Evolutionary conservation across 2,329 filamentous ascomycete genomes (phyloP).

Genomic region (Sclerotinia glacialis): DNA sequence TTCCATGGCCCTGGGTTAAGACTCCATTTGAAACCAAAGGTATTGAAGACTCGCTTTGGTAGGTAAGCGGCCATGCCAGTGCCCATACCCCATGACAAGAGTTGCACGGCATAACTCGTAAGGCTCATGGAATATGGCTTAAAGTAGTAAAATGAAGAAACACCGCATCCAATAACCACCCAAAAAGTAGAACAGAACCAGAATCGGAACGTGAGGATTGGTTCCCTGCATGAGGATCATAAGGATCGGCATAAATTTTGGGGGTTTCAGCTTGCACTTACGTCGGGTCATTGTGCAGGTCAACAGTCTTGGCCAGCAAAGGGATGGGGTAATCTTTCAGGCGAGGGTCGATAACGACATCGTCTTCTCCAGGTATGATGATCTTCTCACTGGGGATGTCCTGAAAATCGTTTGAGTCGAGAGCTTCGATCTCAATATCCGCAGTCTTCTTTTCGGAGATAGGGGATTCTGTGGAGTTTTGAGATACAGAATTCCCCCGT

Average conservation of each 20-base stretch:
- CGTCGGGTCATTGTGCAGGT: slow-evolving; percentile 39
- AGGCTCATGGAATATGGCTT: slow-evolving; percentile 38
- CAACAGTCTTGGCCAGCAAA: slow-evolving; percentile 40
- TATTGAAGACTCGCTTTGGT: slow-evolving; percentile 31
- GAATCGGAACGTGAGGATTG: slow-evolving; percentile 40
- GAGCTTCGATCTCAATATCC: slow-evolving; percentile 6
- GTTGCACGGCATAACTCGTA: slow-evolving; percentile 38
- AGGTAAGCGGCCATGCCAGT: slow-evolving; percentile 35
- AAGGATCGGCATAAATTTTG: not conserved
- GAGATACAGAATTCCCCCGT: not conserved
- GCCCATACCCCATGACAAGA: slow-evolving; percentile 40
- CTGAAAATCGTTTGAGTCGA: slow-evolving; percentile 5
- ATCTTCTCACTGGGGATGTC: slow-evolving; percentile 23
- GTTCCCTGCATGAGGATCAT: slow-evolving; percentile 30
- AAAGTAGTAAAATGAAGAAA: slow-evolving; percentile 40
- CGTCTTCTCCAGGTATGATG: slow-evolving; percentile 35
- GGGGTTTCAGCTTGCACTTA: slow-evolving; percentile 19
- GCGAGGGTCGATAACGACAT: slow-evolving; percentile 39
- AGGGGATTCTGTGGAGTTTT: not conserved
- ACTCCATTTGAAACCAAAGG: slow-evolving; percentile 38
- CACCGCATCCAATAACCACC: slow-evolving; percentile 37
- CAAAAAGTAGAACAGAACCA: slow-evolving; percentile 39
- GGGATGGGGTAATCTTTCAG: slow-evolving; percentile 39
- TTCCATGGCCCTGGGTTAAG: slow-evolving; percentile 67
- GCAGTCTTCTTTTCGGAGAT: slow-evolving; percentile 1